Evolutionary conservation across 495 filamentous ascomycete species (phyloP), one percentile per base, ranked within the genome.

Genomic region (Astrothelium macrocarpum): DNA sequence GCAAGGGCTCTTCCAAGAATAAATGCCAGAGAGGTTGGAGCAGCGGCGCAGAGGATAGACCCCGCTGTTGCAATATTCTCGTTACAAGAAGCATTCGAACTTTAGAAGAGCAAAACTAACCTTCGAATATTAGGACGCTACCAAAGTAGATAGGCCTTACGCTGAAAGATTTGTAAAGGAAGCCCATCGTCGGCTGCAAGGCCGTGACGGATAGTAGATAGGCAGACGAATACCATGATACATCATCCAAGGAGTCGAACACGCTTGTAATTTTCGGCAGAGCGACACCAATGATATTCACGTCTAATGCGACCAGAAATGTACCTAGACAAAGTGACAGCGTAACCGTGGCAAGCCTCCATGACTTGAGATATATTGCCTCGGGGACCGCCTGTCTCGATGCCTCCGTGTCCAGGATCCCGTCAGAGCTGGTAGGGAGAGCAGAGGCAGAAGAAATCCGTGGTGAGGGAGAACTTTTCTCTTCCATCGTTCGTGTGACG

Each of bases 11-110:
- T 65, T 23, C 72, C 72, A 58, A 74, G 36, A 61, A 74, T 74
- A 46, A 74, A 62, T 39, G 69, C 67, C 10, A 31, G 65, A 3
- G 67, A 68, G 62, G 65, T 72, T 1, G 71, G 69, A 1, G 72
- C 72, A 29, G 69, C 81, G 31, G 82, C 91, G 71, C 90, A 95
- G 65, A 95, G 76, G 49, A 90, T 73, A n/a, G 65, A 66, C 14
- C 23, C 72, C 72, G 32, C 14, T 49, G 20, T 49, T 49, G 12
- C n/a, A 23, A 20, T 16, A 20, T 23, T 18, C 20, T 23, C 11
- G n/a, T 49, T 16, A 49, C 5, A 23, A 16, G 45, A 49, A 49
- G 20, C 72, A 20, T 59, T 72, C 67, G 65, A n/a, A n/a, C n/a
- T n/a, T n/a, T n/a, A n/a, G n/a, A n/a, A n/a, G n/a, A n/a, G n/a